These are phyloP conservation scores for Colletotrichum godetiae DNA, from an alignment of 2,329 filamentous ascomycete species.

Conservation along the genomic window DNA sequence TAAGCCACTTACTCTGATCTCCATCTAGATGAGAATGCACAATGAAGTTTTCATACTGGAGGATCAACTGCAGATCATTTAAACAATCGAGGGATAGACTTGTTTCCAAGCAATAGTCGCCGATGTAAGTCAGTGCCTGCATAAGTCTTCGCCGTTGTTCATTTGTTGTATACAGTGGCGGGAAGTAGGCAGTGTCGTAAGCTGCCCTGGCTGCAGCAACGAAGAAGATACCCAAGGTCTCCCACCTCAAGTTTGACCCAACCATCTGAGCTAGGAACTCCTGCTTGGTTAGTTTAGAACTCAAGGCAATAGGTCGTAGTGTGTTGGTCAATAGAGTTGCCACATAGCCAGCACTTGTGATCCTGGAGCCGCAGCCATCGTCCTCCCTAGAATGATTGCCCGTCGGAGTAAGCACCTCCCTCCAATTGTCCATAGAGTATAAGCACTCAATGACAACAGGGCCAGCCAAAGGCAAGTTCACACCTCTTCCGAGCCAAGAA, in stretches of 20 bases:
- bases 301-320: not conserved
- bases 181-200: not conserved
- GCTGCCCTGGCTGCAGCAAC: not conserved
- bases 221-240: not conserved
- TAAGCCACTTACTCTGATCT: conserved; percentile 50
- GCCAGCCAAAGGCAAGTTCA: not conserved
- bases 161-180: not conserved
- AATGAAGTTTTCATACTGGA: conserved; percentile 61
- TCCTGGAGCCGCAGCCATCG: not conserved
- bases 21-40: conserved; percentile 55
- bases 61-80: conserved; percentile 56
- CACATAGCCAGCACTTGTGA: not conserved
- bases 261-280: not conserved
- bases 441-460: not conserved
- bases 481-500: not conserved
- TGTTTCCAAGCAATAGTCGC: conserved; percentile 22
- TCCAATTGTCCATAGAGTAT: not conserved
- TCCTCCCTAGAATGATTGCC: not conserved
- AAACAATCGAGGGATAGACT: conserved; percentile 44
- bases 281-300: not conserved
- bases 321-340: not conserved
- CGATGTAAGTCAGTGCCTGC: not conserved
- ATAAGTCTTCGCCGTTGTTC: not conserved
- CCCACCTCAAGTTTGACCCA: not conserved
- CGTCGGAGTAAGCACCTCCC: not conserved